Evolutionary conservation across 2,329 filamentous ascomycete species (phyloP).

Genomic region (Colletotrichum melonis): DNA sequence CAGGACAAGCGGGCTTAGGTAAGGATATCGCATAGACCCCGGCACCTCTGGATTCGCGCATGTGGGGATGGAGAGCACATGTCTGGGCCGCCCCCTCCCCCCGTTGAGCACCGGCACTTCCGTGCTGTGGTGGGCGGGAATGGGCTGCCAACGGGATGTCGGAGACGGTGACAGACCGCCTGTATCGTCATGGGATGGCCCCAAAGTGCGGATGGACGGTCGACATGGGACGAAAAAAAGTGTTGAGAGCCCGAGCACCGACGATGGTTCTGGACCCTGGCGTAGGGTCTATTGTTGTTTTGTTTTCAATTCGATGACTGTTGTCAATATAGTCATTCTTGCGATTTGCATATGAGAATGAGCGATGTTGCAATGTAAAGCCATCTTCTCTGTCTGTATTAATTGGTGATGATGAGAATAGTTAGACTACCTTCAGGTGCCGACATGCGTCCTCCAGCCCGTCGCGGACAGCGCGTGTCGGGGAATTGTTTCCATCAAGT

Average conservation of each 20-base stretch:
- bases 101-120: conserved; percentile 13
- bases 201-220: neutral
- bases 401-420: neutral
- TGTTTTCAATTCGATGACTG: neutral
- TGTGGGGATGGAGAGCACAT: neutral
- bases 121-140: neutral
- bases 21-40: neutral
- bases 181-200: neutral
- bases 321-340: too few relatives aligned
- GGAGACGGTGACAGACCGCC: conserved; percentile 10
- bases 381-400: too few relatives aligned
- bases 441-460: neutral
- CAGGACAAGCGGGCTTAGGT: neutral
- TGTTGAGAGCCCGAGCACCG: conserved; percentile 2
- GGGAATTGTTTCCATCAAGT: neutral
- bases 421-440: neutral
- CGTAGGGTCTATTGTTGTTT: neutral
- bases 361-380: neutral
- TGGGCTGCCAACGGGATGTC: neutral
- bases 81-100: neutral
- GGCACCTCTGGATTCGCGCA: neutral
- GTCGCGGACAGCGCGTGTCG: neutral
- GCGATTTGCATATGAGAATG: neutral
- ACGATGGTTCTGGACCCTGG: neutral
- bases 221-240: conserved; percentile 8